Evolutionary conservation across 2,329 filamentous ascomycete genomes (phyloP), one percentile per base, ranked within the genome.

Genomic region (Pseudopyricularia cyperi): DNA sequence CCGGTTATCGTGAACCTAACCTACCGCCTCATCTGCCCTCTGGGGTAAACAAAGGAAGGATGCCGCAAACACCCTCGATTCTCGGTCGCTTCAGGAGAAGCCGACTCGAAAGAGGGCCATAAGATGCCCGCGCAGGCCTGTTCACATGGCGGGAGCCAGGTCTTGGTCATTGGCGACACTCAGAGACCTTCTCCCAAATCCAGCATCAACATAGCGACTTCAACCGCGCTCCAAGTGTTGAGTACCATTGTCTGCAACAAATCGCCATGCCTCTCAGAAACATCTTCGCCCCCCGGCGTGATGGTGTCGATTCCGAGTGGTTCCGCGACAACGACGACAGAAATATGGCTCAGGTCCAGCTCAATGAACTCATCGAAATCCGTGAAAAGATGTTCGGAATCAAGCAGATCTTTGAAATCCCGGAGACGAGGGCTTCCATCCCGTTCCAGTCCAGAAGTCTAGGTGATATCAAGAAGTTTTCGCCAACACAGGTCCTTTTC

Each of bases 401-500:
- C 30, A 51, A 17, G 14, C 34, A 46, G 19, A 44, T 17, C 15
- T 22, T 32, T 5, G 17, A 9, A 12, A 48, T n/a, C 14, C 46
- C 24, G n/a, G 24, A 48, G 48, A 46, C 33, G 33, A n/a, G 14
- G 15, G 30, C 35, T 5, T 17, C 35, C 7, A 22, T 22, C 17
- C n/a, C 15, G 22, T 37, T 32, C 32, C 17, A 11, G 33, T 44
- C 52, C 12, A 34, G 52, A 17, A 39, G 49, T 3, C 26, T 56
- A 8, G 28, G 11, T 15, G 54, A 56, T 37, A 52, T 60, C 3
- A 32, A 34, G 2, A 48, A 44, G 17, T 56, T 55, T 52, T 17
- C 8, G n/a, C 64, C 63, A 9, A 52, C 56, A 33, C 57, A 54
- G 30, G 30, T 62, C 22, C 22, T 44, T n/a, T 61, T 65, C 28